phyloP scores from a whole-genome alignment of 768 basidiomycete genomes.

The Russula virescens region DNA sequence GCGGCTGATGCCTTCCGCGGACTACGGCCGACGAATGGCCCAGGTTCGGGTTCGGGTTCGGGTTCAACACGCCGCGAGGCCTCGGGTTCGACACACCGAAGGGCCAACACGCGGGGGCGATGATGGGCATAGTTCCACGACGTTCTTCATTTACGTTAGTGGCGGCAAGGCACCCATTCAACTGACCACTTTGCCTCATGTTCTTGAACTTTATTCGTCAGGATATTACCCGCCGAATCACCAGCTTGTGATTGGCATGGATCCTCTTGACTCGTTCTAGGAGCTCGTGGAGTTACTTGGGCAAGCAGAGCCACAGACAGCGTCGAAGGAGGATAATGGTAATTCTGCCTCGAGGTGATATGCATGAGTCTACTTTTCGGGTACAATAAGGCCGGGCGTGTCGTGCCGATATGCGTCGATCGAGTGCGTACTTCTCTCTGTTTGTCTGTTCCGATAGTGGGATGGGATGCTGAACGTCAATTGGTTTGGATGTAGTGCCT shows the following conservation, averaged over 20 bases:
- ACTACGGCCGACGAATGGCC: too few relatives aligned
- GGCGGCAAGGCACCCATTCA: too few relatives aligned
- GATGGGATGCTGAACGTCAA: slow-evolving; percentile 74
- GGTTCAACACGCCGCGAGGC: too few relatives aligned
- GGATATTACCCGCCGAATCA: slow-evolving; percentile 89
- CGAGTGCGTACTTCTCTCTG: too few relatives aligned
- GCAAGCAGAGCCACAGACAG: slow-evolving; percentile 75
- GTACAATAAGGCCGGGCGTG: too few relatives aligned
- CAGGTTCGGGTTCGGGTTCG: not conserved
- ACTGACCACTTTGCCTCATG: too few relatives aligned
- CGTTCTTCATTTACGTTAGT: too few relatives aligned
- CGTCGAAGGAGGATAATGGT: slow-evolving; percentile 75
- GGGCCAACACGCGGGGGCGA: too few relatives aligned
- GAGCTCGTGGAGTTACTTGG: slow-evolving; percentile 79
- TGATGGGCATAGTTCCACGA: too few relatives aligned
- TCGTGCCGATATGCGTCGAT: too few relatives aligned
- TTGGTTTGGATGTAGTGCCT: too few relatives aligned
- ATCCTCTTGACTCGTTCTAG: slow-evolving; percentile 70
- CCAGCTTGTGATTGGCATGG: slow-evolving; percentile 70
- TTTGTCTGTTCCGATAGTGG: not conserved
- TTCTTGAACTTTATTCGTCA: slow-evolving; percentile 25
- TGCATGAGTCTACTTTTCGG: slow-evolving; percentile 38
- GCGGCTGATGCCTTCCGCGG: not conserved
- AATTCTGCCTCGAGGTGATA: slow-evolving; percentile 75
- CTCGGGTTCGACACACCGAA: too few relatives aligned